Evolutionary conservation across 2,329 filamentous ascomycete species (phyloP).

Genomic region (Verticillium klebahnii): DNA sequence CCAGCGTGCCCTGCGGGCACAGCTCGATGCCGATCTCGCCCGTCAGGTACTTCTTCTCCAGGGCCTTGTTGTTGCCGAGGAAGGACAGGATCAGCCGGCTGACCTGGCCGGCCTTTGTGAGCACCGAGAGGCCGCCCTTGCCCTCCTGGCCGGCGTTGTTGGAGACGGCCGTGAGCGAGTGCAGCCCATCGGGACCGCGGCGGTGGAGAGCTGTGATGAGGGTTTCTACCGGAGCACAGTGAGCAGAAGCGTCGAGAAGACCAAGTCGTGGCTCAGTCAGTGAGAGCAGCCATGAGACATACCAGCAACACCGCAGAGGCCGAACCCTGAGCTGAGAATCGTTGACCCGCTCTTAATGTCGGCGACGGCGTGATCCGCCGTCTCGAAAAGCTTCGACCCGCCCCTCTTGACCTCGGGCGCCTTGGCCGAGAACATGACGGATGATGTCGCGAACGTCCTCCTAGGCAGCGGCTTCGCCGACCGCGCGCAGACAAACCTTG

Average conservation of each 20-base stretch:
- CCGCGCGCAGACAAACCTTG: background rate
- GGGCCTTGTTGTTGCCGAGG: constrained; percentile 70
- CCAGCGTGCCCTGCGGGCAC: constrained; percentile 71
- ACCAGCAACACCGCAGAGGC: constrained; percentile 74
- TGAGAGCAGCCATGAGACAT: constrained; percentile 20
- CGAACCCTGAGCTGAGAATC: constrained; percentile 73
- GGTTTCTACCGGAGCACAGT: constrained; percentile 47
- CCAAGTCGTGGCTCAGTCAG: background rate
- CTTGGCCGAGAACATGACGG: constrained; percentile 1
- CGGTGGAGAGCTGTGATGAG: constrained; percentile 64
- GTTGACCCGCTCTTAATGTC: constrained; percentile 68
- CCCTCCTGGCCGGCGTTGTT: constrained; percentile 74
- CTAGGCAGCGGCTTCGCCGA: background rate
- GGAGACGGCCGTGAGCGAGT: constrained; percentile 69
- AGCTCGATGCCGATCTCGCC: constrained; percentile 73
- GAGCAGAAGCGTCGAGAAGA: background rate
- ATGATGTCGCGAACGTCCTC: background rate
- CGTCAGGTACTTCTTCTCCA: constrained; percentile 70
- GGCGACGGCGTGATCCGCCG: constrained; percentile 63
- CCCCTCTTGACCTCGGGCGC: constrained; percentile 17
- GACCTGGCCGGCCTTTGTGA: constrained; percentile 66
- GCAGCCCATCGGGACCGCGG: constrained; percentile 54
- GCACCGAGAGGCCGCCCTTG: constrained; percentile 61
- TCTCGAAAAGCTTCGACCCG: constrained; percentile 43
- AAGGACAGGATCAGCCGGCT: constrained; percentile 70